Percentiles rank a stretch among this genome's conserved stretches.
These are phyloP conservation scores for Harringtonia lauricola DNA, from an alignment of 2,329 filamentous ascomycete genomes.

Conservation along the genomic window DNA sequence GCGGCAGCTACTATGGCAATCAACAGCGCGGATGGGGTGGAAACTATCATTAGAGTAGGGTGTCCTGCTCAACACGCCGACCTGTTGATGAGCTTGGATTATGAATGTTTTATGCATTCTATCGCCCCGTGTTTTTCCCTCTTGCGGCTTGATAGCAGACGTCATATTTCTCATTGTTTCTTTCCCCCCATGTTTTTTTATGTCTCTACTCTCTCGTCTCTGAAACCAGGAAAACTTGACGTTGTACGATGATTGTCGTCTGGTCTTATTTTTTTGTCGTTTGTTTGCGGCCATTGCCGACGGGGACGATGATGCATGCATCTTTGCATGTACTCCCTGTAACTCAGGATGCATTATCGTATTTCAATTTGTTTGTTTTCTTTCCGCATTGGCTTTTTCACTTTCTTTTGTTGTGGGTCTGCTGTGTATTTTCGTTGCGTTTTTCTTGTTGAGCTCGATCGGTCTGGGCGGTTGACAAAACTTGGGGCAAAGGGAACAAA, in stretches of 20 bases:
- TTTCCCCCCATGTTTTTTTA: not conserved
- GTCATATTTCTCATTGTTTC: not conserved
- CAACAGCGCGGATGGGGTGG: slow-evolving; percentile 46
- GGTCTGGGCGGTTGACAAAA: not conserved
- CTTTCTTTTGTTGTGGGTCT: not conserved
- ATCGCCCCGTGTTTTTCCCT: not conserved
- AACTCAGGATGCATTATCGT: too few species aligned
- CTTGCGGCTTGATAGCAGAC: too few species aligned
- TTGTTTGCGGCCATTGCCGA: not conserved
- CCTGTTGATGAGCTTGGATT: not conserved
- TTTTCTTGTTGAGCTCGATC: not conserved
- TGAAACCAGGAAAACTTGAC: not conserved
- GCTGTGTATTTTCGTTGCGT: not conserved
- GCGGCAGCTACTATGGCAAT: slow-evolving; percentile 36
- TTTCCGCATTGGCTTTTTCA: not conserved
- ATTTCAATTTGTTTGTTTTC: not conserved
- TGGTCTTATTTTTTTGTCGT: slow-evolving; percentile 1
- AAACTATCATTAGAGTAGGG: slow-evolving; percentile 34
- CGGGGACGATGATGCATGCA: not conserved
- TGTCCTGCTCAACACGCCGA: too few species aligned
- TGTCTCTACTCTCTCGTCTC: not conserved
- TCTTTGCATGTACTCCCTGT: not conserved
- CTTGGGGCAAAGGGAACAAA: not conserved
- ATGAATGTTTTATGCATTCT: not conserved
- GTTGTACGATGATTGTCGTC: slow-evolving; percentile 2